Evolutionary conservation across 495 filamentous ascomycete genomes (phyloP).

Genomic region (Tuber aestivum): DNA sequence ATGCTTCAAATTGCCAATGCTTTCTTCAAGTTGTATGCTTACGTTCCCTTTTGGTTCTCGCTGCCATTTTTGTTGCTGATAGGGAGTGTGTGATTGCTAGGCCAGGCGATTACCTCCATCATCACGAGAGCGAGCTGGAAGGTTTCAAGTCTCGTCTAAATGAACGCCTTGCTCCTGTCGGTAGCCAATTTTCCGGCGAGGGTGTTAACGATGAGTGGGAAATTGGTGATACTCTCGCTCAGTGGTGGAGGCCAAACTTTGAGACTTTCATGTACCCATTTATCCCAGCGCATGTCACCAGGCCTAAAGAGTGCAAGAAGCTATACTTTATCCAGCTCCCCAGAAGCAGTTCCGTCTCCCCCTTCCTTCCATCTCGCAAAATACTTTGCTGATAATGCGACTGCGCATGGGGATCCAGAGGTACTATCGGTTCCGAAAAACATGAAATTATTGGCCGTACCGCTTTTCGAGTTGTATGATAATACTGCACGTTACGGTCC

Average conservation of each 20-base stretch:
- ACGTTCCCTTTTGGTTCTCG: background rate
- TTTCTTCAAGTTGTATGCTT: conserved; percentile 85
- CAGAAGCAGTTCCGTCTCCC: conserved; percentile 64
- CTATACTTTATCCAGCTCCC: conserved; percentile 93
- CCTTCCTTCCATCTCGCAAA: conserved; percentile 15
- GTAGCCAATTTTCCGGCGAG: conserved; percentile 77
- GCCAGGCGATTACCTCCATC: conserved; percentile 89
- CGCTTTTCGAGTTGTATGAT: conserved; percentile 94
- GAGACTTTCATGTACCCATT: conserved; percentile 99
- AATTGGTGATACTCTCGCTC: conserved; percentile 85
- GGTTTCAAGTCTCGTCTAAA: conserved; percentile 91
- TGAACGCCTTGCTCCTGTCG: conserved; percentile 85
- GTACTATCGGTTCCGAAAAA: conserved; percentile 98
- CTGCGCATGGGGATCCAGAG: conserved; percentile 50
- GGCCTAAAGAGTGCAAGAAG: conserved; percentile 99
- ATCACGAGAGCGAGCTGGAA: conserved; percentile 81
- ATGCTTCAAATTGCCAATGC: conserved; percentile 99
- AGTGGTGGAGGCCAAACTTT: conserved; percentile 98
- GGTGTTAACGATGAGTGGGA: conserved; percentile 87
- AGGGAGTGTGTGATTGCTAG: conserved; percentile 43
- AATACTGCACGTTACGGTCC: conserved; percentile 93
- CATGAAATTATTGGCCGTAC: conserved; percentile 97
- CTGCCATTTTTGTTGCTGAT: background rate
- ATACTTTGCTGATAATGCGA: conserved; percentile 24
- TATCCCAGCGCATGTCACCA: conserved; percentile 86